These are phyloP conservation scores for Aspergillus wentii DNA, from an alignment of 495 filamentous ascomycete species.

Conservation along the genomic window DNA sequence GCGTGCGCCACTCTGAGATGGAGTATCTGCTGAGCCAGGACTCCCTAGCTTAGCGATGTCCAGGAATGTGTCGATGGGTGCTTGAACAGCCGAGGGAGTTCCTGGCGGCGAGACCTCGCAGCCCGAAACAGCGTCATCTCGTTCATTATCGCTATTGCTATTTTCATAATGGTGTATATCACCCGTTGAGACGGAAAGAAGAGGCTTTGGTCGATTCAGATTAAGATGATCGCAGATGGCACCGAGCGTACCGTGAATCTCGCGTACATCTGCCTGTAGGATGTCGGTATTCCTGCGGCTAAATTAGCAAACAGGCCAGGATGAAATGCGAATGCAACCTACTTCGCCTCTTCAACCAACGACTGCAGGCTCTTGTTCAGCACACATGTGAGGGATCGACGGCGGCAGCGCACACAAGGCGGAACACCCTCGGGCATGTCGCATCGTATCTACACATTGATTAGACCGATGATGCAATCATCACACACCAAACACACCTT, in stretches of 20 bases:
- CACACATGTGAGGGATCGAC: conserved; percentile 33
- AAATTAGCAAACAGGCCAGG: neutral
- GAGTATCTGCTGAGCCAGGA: conserved; percentile 17
- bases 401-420: conserved; percentile 35
- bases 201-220: conserved; percentile 3
- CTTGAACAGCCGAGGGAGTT: conserved; percentile 27
- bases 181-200: neutral
- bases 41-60: conserved; percentile 24
- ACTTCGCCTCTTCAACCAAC: conserved; percentile 33
- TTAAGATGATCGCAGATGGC: conserved; percentile 7
- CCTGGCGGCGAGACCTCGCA: conserved; percentile 25
- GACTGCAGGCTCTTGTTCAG: conserved; percentile 43
- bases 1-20: conserved; percentile 18
- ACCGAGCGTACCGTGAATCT: conserved; percentile 1
- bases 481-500: conserved; percentile 20
- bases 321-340: conserved; percentile 2
- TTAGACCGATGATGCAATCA: conserved; percentile 5
- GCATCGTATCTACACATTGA: conserved; percentile 35
- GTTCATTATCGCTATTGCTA: conserved; percentile 1
- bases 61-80: conserved; percentile 33
- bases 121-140: conserved; percentile 16
- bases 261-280: conserved; percentile 8
- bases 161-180: conserved; percentile 4
- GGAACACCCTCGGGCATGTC: conserved; percentile 32
- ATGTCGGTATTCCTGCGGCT: conserved; percentile 17